A percentile compares a stretch with the other conserved stretches of the same genome.
phyloP scores from a whole-genome alignment of 495 filamentous ascomycete species.

The Lasiosphaeria miniovina region DNA sequence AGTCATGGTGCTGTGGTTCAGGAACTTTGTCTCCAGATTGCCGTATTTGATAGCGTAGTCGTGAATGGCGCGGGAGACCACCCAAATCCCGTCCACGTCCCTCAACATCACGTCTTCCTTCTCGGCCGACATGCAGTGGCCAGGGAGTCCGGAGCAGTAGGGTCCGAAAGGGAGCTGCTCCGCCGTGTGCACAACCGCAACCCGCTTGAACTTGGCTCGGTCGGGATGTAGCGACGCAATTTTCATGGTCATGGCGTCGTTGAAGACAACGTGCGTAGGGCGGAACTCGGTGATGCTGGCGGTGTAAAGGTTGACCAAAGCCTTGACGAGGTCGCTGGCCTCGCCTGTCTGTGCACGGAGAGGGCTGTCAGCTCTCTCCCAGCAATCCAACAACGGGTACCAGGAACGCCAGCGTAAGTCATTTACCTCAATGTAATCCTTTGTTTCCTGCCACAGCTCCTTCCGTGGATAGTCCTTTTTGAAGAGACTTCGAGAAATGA shows the following conservation, averaged over 20 bases:
- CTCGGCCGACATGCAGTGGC: constrained; percentile 26
- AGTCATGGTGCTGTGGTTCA: constrained; percentile 25
- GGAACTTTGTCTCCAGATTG: constrained; percentile 23
- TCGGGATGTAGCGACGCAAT: constrained; percentile 14
- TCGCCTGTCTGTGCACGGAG: constrained; percentile 4
- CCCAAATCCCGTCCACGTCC: constrained; percentile 29
- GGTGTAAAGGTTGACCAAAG: constrained; percentile 17
- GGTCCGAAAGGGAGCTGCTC: constrained; percentile 35
- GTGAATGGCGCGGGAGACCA: constrained; percentile 27
- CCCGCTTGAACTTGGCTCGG: constrained; percentile 20
- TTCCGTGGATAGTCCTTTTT: constrained; percentile 20
- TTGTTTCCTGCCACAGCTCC: constrained; percentile 25
- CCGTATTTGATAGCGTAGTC: constrained; percentile 27
- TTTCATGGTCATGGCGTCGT: constrained; percentile 33
- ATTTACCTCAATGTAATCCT: constrained; percentile 26
- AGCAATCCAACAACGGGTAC: neutral
- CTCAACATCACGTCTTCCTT: constrained; percentile 24
- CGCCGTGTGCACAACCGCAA: constrained; percentile 31
- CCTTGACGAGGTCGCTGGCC: constrained; percentile 14
- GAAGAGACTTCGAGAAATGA: constrained; percentile 18
- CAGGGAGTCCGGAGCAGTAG: constrained; percentile 21
- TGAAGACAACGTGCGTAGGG: constrained; percentile 34
- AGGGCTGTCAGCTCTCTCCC: neutral
- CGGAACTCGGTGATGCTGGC: constrained; percentile 18
- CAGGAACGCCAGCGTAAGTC: neutral